Conservation (phyloP, 2,329 filamentous ascomycete species). For the Ophiostoma himal-ulmi region DNA sequence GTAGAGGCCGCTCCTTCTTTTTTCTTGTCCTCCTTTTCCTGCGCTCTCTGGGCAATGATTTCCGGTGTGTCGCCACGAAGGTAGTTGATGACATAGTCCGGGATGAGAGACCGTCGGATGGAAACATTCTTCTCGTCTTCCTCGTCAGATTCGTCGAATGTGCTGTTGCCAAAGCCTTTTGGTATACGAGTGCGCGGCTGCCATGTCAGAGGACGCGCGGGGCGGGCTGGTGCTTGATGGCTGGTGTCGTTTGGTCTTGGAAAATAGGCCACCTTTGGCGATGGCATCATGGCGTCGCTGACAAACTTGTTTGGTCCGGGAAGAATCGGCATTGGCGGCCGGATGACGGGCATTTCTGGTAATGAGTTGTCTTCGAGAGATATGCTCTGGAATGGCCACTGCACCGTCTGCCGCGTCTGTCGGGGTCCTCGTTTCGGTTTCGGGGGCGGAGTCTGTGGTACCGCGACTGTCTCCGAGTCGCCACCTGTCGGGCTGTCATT, state of each 20-base stretch:
- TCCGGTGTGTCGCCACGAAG: constrained; percentile 52
- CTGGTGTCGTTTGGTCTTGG: neutral
- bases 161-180: constrained; percentile 5
- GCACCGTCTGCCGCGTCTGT: constrained; percentile 28
- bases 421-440: neutral
- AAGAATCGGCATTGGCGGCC: neutral
- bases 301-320: neutral
- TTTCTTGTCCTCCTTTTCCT: neutral
- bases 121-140: constrained; percentile 21
- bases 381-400: constrained; percentile 36
- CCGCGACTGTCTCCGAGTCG: neutral
- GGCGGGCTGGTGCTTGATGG: constrained; percentile 13
- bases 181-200: constrained; percentile 24
- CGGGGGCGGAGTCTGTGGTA: neutral
- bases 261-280: neutral
- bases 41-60: constrained; percentile 40
- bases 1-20: neutral
- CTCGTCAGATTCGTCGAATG: constrained; percentile 23
- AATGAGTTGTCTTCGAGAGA: constrained; percentile 26
- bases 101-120: constrained; percentile 41
- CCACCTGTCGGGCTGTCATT: neutral
- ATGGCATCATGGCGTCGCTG: neutral
- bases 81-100: constrained; percentile 52
- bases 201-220: constrained; percentile 28
- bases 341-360: neutral